Conservation (phyloP, 768 basidiomycete species). For the Butyriboletus loyo region DNA sequence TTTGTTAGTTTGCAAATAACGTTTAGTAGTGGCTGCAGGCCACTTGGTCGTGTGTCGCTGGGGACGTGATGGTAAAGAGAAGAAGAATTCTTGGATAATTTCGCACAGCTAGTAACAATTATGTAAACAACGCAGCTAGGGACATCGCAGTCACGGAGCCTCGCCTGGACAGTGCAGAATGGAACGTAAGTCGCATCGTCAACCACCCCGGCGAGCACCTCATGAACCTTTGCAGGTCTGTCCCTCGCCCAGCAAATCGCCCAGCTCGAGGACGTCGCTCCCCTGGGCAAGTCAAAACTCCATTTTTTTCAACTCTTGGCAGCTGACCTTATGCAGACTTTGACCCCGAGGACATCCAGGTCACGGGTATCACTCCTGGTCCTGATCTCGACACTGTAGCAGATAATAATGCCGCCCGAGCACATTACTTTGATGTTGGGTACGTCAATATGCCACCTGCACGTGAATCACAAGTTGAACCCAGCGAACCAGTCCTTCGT, state of each 20-base stretch:
- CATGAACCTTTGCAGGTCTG: slow-evolving; percentile 35
- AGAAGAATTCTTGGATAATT: slow-evolving; percentile 21
- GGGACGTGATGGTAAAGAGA: slow-evolving; percentile 31
- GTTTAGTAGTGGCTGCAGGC: slow-evolving; percentile 27
- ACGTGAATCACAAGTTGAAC: slow-evolving; percentile 4
- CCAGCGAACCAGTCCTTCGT: slow-evolving; percentile 53
- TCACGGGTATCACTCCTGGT: slow-evolving; percentile 42
- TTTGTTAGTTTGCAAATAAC: slow-evolving; percentile 14
- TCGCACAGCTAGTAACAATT: slow-evolving; percentile 29
- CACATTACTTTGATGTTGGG: slow-evolving; percentile 88
- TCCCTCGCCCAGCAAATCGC: slow-evolving; percentile 81
- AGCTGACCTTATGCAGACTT: slow-evolving; percentile 45
- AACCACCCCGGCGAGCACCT: neutral
- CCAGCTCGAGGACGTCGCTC: slow-evolving; percentile 68
- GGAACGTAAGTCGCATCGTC: slow-evolving; percentile 27
- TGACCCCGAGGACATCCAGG: slow-evolving; percentile 68
- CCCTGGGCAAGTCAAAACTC: slow-evolving; percentile 50
- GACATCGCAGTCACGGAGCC: neutral
- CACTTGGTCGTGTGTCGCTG: slow-evolving; percentile 29
- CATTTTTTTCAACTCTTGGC: neutral
- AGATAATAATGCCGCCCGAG: slow-evolving; percentile 44
- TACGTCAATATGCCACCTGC: slow-evolving; percentile 34
- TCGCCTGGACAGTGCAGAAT: slow-evolving; percentile 7
- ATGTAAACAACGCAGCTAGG: slow-evolving; percentile 27
- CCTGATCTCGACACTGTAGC: slow-evolving; percentile 28